phyloP scores from a whole-genome alignment of 2,329 filamentous ascomycete species.

The Colletotrichum simmondsii region DNA sequence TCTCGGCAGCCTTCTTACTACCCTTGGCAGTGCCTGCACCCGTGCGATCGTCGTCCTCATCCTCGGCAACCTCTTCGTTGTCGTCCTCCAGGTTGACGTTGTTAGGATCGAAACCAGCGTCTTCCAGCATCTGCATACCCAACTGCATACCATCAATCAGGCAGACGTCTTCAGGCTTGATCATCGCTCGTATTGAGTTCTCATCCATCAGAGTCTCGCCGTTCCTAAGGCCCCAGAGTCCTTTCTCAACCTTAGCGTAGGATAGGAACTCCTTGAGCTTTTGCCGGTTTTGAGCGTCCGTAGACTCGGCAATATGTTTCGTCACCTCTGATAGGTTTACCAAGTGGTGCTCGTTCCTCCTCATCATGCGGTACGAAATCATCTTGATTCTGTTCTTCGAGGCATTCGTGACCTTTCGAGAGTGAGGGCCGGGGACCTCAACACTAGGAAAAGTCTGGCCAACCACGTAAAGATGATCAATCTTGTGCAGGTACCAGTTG shows the following conservation, averaged over 20 bases:
- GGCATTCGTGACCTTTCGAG: constrained; percentile 94
- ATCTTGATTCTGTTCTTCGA: constrained; percentile 97
- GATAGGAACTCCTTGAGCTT: constrained; percentile 97
- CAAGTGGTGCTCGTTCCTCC: constrained; percentile 75
- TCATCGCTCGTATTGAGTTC: constrained; percentile 83
- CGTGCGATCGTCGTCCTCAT: constrained; percentile 55
- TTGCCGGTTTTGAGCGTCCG: constrained; percentile 93
- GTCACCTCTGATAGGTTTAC: constrained; percentile 87
- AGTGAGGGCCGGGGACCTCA: constrained; percentile 93
- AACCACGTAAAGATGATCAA: constrained; percentile 90
- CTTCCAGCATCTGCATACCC: constrained; percentile 88
- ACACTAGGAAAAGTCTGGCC: constrained; percentile 93
- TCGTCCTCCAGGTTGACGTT: constrained; percentile 72
- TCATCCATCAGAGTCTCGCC: constrained; percentile 84
- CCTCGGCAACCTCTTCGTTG: constrained; percentile 67
- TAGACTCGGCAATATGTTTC: constrained; percentile 90
- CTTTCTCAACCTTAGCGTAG: constrained; percentile 88
- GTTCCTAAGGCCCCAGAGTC: constrained; percentile 80
- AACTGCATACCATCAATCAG: constrained; percentile 97
- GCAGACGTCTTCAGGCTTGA: constrained; percentile 95
- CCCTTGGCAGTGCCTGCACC: constrained; percentile 45
- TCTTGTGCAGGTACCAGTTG: constrained; percentile 85
- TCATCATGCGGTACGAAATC: constrained; percentile 90
- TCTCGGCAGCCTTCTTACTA: constrained; percentile 59
- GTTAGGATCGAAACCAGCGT: constrained; percentile 84